Percentiles rank a stretch among this genome's conserved stretches.
Conservation (phyloP, 2,329 filamentous ascomycete species). For the Colletotrichum aenigma region DNA sequence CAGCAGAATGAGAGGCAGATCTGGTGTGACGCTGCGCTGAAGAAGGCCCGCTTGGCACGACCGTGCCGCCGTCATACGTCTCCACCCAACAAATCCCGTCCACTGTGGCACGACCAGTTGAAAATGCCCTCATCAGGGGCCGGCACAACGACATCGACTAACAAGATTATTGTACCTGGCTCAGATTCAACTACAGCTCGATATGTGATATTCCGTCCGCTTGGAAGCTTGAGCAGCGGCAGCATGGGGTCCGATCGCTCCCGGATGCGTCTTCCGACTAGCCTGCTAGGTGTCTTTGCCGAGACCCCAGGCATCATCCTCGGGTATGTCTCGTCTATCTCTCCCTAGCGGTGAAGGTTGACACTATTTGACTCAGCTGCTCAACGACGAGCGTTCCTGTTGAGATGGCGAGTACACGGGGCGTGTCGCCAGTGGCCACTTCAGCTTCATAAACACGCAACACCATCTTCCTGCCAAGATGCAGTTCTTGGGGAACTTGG, state of each 20-base stretch:
- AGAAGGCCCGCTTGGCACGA: constrained; percentile 9
- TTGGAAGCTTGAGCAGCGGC: not conserved
- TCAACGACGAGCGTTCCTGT: constrained; percentile 17
- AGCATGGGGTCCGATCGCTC: not conserved
- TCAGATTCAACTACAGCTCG: not conserved
- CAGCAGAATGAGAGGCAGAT: not conserved
- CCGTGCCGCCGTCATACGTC: not conserved
- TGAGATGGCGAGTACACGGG: constrained; percentile 8
- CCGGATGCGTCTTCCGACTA: constrained; percentile 12
- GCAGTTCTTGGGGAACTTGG: constrained; percentile 2
- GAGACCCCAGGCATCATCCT: not conserved
- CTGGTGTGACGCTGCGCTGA: constrained; percentile 15
- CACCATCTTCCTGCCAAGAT: constrained; percentile 1
- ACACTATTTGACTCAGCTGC: constrained; percentile 8
- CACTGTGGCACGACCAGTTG: not conserved
- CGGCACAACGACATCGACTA: not conserved
- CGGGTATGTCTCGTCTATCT: constrained; percentile 2
- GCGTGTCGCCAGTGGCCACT: constrained; percentile 10
- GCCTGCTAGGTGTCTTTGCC: constrained; percentile 16
- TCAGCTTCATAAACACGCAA: not conserved
- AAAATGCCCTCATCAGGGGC: not conserved
- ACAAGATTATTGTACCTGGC: not conserved
- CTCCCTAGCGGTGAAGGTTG: constrained; percentile 18
- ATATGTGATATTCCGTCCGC: not conserved
- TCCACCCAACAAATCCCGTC: not conserved